Evolutionary conservation across 2,329 filamentous ascomycete genomes (phyloP).

Genomic region (Paecilomyces dactylethromorphus): DNA sequence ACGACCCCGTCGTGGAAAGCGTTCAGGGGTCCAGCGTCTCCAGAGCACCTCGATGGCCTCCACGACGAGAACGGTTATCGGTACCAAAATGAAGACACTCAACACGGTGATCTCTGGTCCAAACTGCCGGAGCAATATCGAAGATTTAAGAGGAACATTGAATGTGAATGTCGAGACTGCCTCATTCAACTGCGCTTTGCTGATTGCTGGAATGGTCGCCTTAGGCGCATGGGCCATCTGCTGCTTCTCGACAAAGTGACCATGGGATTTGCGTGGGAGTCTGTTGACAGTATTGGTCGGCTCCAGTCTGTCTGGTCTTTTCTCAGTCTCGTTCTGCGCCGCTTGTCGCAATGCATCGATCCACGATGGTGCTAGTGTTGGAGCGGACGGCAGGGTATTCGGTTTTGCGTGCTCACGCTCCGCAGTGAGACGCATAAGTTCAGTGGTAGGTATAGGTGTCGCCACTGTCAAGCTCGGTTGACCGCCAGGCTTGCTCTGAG

Average conservation of each 20-base stretch:
- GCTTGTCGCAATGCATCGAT: background rate
- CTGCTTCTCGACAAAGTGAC: background rate
- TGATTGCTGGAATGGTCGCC: background rate
- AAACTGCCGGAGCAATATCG: conserved; percentile 3
- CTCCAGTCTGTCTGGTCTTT: background rate
- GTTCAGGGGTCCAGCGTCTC: conserved; percentile 8
- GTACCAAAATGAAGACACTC: conserved; percentile 14
- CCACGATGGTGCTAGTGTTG: background rate
- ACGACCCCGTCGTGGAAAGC: conserved; percentile 12
- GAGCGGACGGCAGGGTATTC: background rate
- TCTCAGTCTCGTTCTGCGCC: background rate
- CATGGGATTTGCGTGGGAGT: background rate
- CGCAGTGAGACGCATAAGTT: background rate
- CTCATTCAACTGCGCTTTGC: background rate
- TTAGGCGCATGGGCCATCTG: background rate
- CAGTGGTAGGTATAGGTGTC: background rate
- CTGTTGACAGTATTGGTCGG: background rate
- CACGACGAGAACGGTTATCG: conserved; percentile 13
- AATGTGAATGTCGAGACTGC: background rate
- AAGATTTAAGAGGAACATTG: conserved; percentile 1
- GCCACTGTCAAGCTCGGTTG: background rate
- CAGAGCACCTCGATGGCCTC: conserved; percentile 10
- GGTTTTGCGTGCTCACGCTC: background rate
- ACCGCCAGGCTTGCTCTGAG: background rate
- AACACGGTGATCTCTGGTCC: conserved; percentile 14